Conservation (phyloP, 1,139 yeast genomes). For the Blastobotrys petasosporus region DNA sequence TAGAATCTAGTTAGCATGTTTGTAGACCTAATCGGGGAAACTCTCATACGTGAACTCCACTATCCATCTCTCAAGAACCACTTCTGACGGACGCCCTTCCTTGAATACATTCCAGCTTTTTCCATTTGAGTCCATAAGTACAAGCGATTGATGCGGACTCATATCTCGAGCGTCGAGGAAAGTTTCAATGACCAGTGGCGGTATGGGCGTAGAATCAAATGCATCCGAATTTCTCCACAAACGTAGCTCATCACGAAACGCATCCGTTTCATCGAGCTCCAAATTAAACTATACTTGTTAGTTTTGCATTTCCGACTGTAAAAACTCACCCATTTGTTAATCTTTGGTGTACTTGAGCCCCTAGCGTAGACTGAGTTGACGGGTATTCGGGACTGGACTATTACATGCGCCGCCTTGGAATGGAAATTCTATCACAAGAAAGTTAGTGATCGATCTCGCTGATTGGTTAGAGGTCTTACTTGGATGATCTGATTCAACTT, state of each 20-base stretch:
- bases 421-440: slow-evolving; percentile 50
- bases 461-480: slow-evolving; percentile 20
- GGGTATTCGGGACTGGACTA: slow-evolving; percentile 38
- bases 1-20: slow-evolving; percentile 57
- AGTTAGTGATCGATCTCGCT: slow-evolving; percentile 4
- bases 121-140: slow-evolving; percentile 48
- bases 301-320: not conserved
- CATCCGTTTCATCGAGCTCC: slow-evolving; percentile 45
- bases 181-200: slow-evolving; percentile 83
- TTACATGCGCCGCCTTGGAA: slow-evolving; percentile 60
- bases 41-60: slow-evolving; percentile 58
- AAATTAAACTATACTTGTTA: slow-evolving; percentile 53
- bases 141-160: slow-evolving; percentile 54
- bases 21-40: slow-evolving; percentile 38
- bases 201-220: slow-evolving; percentile 34
- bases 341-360: slow-evolving; percentile 23
- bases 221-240: slow-evolving; percentile 48
- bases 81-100: slow-evolving; percentile 57
- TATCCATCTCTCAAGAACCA: slow-evolving; percentile 90
- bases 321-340: slow-evolving; percentile 35
- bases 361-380: slow-evolving; percentile 20
- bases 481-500: slow-evolving; percentile 38
- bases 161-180: slow-evolving; percentile 65
- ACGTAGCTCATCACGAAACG: slow-evolving; percentile 50
- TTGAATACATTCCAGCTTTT: slow-evolving; percentile 46